These are phyloP conservation scores for Hyphopichia homilentoma DNA, from an alignment of 805 yeast genomes.

Conservation along the genomic window DNA sequence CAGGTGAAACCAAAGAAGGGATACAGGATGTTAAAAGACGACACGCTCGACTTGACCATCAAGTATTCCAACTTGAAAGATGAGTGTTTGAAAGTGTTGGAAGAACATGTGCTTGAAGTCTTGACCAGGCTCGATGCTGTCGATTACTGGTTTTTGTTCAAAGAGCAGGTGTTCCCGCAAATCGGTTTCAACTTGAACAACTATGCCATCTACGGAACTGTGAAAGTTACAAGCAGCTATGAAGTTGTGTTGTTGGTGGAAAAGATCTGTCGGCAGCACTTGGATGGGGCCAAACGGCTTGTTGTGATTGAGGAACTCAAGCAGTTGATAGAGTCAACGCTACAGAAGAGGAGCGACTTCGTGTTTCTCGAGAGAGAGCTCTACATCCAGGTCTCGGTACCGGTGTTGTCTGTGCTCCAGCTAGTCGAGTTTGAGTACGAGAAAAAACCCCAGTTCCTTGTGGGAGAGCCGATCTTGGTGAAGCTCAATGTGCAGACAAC, in stretches of 20 bases:
- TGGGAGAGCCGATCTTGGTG: slow-evolving; percentile 61
- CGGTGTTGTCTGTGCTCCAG: slow-evolving; percentile 58
- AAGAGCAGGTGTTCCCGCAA: slow-evolving; percentile 13
- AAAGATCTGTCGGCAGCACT: slow-evolving; percentile 8
- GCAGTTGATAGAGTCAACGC: not conserved
- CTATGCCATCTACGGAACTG: slow-evolving; percentile 19
- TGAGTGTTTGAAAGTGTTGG: slow-evolving; percentile 34
- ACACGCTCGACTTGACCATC: slow-evolving; percentile 40
- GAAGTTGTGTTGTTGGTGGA: slow-evolving; percentile 15
- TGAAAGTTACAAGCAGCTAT: slow-evolving; percentile 15
- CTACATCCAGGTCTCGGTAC: slow-evolving; percentile 57
- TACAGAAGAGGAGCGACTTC: not conserved
- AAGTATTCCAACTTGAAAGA: slow-evolving; percentile 43
- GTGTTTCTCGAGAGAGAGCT: slow-evolving; percentile 19
- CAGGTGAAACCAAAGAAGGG: slow-evolving; percentile 32
- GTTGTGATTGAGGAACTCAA: too few relatives aligned
- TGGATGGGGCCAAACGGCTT: slow-evolving; percentile 3
- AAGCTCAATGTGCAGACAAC: slow-evolving; percentile 41
- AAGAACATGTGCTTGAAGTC: slow-evolving; percentile 9
- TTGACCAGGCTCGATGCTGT: slow-evolving; percentile 8
- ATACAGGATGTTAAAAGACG: slow-evolving; percentile 19
- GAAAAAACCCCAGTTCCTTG: slow-evolving; percentile 41
- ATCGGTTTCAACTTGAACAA: slow-evolving; percentile 26
- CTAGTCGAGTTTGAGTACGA: slow-evolving; percentile 46
- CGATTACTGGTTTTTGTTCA: slow-evolving; percentile 21